These are phyloP conservation scores for Aspergillus texensis DNA, from an alignment of 2,329 filamentous ascomycete genomes.

Conservation along the genomic window DNA sequence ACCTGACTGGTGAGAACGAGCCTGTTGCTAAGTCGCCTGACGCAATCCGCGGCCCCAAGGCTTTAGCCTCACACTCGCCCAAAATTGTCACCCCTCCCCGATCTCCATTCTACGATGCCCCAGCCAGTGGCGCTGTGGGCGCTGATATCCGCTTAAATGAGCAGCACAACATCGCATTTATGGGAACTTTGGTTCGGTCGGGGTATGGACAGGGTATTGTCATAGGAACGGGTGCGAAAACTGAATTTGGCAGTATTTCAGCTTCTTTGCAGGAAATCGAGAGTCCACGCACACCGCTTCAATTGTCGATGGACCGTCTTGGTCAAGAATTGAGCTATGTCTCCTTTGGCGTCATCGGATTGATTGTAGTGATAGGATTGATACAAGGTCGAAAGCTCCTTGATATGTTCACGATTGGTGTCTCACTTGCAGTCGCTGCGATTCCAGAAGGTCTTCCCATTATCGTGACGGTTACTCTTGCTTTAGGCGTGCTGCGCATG, in stretches of 20 bases:
- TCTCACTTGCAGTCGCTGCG: conserved; percentile 92
- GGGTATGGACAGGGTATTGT: conserved; percentile 95
- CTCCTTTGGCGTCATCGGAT: conserved; percentile 89
- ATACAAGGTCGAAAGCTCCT: conserved; percentile 85
- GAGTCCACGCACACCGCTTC: conserved; percentile 88
- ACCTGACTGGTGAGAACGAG: conserved; percentile 94
- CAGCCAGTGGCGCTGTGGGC: conserved; percentile 61
- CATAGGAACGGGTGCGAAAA: conserved; percentile 91
- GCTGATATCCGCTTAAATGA: conserved; percentile 71
- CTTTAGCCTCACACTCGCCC: conserved; percentile 35
- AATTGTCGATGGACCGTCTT: conserved; percentile 95
- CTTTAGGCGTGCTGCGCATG: conserved; percentile 94
- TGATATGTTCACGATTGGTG: conserved; percentile 96
- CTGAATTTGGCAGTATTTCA: conserved; percentile 95
- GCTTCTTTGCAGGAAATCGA: conserved; percentile 93
- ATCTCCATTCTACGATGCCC: conserved; percentile 61
- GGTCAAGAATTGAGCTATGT: conserved; percentile 96
- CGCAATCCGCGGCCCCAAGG: conserved; percentile 49
- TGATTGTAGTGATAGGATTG: conserved; percentile 90
- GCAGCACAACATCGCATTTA: conserved; percentile 91
- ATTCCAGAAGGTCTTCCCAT: conserved; percentile 96
- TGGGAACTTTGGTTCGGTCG: conserved; percentile 94
- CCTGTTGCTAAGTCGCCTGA: conserved; percentile 79
- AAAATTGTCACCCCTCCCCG: conserved; percentile 44
- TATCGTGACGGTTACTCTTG: conserved; percentile 95